Conservation (phyloP, 2,329 filamentous ascomycete species). For the Phoma sp. region DNA sequence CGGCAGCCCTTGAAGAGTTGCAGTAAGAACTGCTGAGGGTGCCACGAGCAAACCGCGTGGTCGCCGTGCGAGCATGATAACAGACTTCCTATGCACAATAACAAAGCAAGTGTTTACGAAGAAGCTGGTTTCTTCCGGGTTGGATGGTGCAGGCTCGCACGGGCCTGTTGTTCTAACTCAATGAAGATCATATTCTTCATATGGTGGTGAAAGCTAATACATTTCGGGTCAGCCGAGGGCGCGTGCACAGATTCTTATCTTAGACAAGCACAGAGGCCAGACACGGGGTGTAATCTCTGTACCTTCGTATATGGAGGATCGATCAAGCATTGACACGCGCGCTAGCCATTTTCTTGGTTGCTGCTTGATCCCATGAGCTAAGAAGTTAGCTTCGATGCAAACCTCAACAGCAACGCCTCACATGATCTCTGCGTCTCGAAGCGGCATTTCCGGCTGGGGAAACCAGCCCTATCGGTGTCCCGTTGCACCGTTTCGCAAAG, state of each 20-base stretch:
- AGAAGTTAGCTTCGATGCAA: slow-evolving; percentile 22
- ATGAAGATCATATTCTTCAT: too few species aligned
- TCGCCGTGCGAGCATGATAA: slow-evolving; percentile 11
- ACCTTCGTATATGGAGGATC: background rate
- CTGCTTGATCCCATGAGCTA: slow-evolving; percentile 23
- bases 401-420: slow-evolving; percentile 23
- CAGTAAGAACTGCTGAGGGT: slow-evolving; percentile 10
- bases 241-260: slow-evolving; percentile 28
- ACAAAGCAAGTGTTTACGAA: slow-evolving; percentile 16
- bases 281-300: slow-evolving; percentile 8
- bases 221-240: slow-evolving; percentile 18
- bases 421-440: slow-evolving; percentile 14
- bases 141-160: too few species aligned
- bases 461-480: slow-evolving; percentile 10
- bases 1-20: slow-evolving; percentile 17
- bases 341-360: slow-evolving; percentile 28
- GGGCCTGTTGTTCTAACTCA: too few species aligned
- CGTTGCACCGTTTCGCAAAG: slow-evolving; percentile 24
- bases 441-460: slow-evolving; percentile 13
- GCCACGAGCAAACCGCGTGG: slow-evolving; percentile 12
- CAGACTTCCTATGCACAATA: slow-evolving; percentile 18
- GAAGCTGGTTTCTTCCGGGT: too few species aligned
- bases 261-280: slow-evolving; percentile 21
- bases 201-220: slow-evolving; percentile 1
- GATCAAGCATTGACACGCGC: slow-evolving; percentile 25